A percentile compares a stretch with the other conserved stretches of the same genome.
Evolutionary conservation across 2,329 filamentous ascomycete species (phyloP).

Genomic region (Fusarium verticillioides): DNA sequence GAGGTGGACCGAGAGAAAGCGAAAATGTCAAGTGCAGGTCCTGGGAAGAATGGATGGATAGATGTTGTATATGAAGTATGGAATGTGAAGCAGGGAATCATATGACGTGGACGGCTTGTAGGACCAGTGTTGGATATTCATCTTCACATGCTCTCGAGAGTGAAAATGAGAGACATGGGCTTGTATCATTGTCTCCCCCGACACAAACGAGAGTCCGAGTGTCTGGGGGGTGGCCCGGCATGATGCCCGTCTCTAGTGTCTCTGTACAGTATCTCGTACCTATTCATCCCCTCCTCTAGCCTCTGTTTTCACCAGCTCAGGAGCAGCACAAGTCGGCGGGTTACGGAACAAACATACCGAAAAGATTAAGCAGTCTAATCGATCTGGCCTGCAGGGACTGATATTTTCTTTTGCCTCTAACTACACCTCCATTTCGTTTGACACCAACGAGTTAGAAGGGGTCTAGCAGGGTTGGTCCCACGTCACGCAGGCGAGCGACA

Average conservation of each 20-base stretch:
- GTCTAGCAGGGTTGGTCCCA: conserved; percentile 4
- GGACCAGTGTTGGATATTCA: conserved; percentile 14
- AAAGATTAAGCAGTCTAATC: conserved; percentile 26
- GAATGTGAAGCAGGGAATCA: conserved; percentile 19
- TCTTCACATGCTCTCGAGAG: conserved; percentile 26
- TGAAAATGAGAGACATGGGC: conserved; percentile 11
- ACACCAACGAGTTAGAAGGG: not conserved
- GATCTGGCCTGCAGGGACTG: conserved; percentile 24
- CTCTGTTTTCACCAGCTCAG: conserved; percentile 4
- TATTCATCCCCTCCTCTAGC: not conserved
- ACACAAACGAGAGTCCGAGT: conserved; percentile 10
- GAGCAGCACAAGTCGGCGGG: conserved; percentile 14
- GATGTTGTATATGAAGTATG: not conserved
- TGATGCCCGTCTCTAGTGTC: not conserved
- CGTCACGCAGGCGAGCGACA: conserved; percentile 16
- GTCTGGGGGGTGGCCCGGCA: conserved; percentile 10
- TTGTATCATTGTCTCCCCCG: conserved; percentile 4
- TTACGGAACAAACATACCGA: conserved; percentile 23
- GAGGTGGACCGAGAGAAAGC: conserved; percentile 4
- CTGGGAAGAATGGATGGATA: not conserved
- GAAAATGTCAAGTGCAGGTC: conserved; percentile 3
- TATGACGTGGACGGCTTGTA: conserved; percentile 28
- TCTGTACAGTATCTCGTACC: not conserved
- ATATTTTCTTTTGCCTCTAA: not conserved
- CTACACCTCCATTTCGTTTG: not conserved